phyloP scores from a whole-genome alignment of 1,284 basidiomycete genomes.

The Boletus semigastroideus region DNA sequence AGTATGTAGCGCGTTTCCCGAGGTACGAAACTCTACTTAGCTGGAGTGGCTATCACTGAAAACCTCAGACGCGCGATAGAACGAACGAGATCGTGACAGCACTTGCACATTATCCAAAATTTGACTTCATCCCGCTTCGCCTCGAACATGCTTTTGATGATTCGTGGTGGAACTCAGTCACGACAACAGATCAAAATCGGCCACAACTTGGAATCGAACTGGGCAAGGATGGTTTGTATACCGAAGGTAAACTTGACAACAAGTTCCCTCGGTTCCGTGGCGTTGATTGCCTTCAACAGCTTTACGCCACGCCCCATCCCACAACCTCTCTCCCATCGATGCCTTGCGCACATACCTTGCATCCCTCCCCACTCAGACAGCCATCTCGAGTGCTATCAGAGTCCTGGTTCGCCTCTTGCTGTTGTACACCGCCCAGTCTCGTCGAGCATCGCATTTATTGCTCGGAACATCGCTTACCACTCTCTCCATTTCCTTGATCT shows the following conservation, averaged over 20 bases:
- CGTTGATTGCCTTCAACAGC: constrained; percentile 27
- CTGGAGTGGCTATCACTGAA: constrained; percentile 14
- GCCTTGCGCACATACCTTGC: constrained; percentile 61
- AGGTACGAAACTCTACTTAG: constrained; percentile 42
- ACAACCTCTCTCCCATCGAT: constrained; percentile 37
- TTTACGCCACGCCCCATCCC: constrained; percentile 28
- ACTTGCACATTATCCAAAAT: constrained; percentile 47
- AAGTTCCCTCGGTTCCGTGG: neutral
- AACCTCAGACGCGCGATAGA: constrained; percentile 51
- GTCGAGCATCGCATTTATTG: constrained; percentile 69
- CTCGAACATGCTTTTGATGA: constrained; percentile 72
- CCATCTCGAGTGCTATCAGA: constrained; percentile 61
- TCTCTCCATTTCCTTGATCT: constrained; percentile 75
- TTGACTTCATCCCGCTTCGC: constrained; percentile 60
- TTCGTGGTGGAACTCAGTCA: constrained; percentile 60
- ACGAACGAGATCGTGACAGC: constrained; percentile 48
- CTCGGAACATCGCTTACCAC: constrained; percentile 83
- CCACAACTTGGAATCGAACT: constrained; percentile 44
- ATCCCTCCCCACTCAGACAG: constrained; percentile 77
- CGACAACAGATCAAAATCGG: constrained; percentile 28
- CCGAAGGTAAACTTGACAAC: constrained; percentile 25
- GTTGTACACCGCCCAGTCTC: constrained; percentile 60
- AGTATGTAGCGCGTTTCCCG: constrained; percentile 56
- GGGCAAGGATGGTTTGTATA: constrained; percentile 46
- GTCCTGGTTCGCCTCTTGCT: constrained; percentile 70